Conservation (phyloP, 345 rosid species). For the Salix koriyanagi region DNA sequence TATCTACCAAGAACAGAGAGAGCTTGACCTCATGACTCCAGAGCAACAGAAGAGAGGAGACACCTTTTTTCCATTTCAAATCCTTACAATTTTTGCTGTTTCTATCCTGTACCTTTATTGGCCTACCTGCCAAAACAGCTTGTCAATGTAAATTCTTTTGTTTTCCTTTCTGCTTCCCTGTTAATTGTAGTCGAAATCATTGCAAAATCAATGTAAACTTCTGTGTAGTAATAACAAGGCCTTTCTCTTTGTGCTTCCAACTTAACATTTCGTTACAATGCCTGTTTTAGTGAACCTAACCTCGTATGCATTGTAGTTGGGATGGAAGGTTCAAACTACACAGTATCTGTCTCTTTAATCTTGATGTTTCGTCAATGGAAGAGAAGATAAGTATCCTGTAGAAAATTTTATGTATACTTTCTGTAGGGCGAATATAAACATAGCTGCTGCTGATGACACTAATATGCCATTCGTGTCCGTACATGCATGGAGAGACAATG, state of each 20-base stretch:
- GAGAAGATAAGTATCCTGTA: neutral
- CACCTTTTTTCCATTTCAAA: neutral
- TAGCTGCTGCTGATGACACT: neutral
- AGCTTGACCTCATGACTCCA: conserved; percentile 13
- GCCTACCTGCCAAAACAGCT: conserved; percentile 5
- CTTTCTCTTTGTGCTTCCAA: neutral
- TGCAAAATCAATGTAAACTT: conserved; percentile 20
- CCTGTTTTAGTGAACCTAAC: neutral
- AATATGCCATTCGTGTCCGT: neutral
- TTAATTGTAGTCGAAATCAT: conserved; percentile 7
- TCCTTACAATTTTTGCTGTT: neutral
- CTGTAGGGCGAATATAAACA: neutral
- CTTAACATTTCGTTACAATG: neutral
- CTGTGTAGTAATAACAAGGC: conserved; percentile 14
- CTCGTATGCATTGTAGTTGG: neutral
- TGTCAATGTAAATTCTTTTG: conserved; percentile 19
- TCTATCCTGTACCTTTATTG: neutral
- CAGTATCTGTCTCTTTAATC: neutral
- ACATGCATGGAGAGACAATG: neutral
- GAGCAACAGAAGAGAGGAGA: neutral
- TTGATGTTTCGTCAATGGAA: neutral
- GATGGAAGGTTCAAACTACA: neutral
- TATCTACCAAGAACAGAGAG: conserved; percentile 57
- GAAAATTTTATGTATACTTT: neutral
- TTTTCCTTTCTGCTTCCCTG: neutral